Conservation (phyloP, 768 basidiomycete species). For the Panus rudis region DNA sequence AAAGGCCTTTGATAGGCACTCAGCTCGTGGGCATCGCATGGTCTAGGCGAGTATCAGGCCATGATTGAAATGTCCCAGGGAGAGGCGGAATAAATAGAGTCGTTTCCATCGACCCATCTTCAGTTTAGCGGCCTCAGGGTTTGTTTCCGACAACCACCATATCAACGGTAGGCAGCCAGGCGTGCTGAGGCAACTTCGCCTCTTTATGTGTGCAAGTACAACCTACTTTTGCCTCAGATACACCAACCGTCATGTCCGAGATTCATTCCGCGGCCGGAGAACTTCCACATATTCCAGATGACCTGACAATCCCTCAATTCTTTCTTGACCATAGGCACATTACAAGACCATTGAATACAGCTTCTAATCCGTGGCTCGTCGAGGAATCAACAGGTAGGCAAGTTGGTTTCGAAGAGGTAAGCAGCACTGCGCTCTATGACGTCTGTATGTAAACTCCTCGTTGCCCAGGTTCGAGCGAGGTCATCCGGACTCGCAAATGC, state of each 20-base stretch:
- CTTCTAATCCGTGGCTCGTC: slow-evolving; percentile 38
- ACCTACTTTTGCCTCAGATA: too few relatives aligned
- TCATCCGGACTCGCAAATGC: slow-evolving; percentile 44
- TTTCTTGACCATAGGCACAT: slow-evolving; percentile 39
- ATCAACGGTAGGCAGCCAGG: too few relatives aligned
- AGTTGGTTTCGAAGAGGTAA: slow-evolving; percentile 34
- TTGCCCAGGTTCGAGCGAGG: slow-evolving; percentile 36
- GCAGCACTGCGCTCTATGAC: background rate
- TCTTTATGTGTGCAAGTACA: too few relatives aligned
- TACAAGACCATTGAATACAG: slow-evolving; percentile 28
- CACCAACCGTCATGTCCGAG: slow-evolving; percentile 18
- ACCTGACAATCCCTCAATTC: slow-evolving; percentile 48
- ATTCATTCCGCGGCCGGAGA: slow-evolving; percentile 16
- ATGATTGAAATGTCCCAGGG: too few relatives aligned
- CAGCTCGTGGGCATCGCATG: too few relatives aligned
- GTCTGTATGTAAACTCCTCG: background rate
- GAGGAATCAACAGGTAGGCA: slow-evolving; percentile 41
- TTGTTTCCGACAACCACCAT: too few relatives aligned
- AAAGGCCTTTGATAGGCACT: too few relatives aligned
- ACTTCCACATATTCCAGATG: slow-evolving; percentile 37
- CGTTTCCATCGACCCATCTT: too few relatives aligned
- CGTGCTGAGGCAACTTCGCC: too few relatives aligned
- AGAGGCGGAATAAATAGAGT: too few relatives aligned
- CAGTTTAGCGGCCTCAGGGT: too few relatives aligned
- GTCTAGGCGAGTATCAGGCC: too few relatives aligned